Percentiles rank a stretch among this genome's conserved stretches.
phyloP scores from a whole-genome alignment of 2,329 filamentous ascomycete species.

The Nemania sp. region DNA sequence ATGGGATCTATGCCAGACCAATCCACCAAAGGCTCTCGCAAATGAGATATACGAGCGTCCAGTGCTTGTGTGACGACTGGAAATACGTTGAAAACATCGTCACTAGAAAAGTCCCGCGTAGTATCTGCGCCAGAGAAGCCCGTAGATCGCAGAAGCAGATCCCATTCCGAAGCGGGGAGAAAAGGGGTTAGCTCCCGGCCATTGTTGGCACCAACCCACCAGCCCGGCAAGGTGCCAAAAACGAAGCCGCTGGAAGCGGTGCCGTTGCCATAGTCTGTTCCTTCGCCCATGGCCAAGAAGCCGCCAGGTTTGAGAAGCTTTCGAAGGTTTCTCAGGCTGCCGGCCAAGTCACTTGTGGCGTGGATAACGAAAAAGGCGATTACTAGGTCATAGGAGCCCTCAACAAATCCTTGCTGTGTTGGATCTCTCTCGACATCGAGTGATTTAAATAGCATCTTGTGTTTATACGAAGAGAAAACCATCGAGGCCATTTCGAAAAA shows the following conservation, averaged over 20 bases:
- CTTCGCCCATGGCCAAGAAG: constrained; percentile 11
- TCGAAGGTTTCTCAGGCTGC: constrained; percentile 23
- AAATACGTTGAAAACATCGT: background rate
- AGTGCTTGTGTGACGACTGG: background rate
- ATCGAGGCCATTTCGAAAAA: constrained; percentile 2
- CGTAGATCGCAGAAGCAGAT: constrained; percentile 25
- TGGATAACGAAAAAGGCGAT: constrained; percentile 31
- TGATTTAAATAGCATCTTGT: constrained; percentile 4
- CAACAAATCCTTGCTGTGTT: constrained; percentile 23
- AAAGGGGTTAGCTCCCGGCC: constrained; percentile 30
- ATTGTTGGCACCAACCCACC: constrained; percentile 41
- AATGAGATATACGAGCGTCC: background rate
- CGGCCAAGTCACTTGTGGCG: constrained; percentile 23
- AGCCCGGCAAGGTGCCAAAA: constrained; percentile 41
- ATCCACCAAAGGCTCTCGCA: background rate
- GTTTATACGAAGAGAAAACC: background rate
- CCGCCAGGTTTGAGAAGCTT: constrained; percentile 28
- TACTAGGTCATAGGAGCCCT: constrained; percentile 28
- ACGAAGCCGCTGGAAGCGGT: background rate
- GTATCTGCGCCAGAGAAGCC: constrained; percentile 21
- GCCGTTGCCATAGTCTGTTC: background rate
- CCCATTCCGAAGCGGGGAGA: constrained; percentile 30
- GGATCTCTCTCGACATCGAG: constrained; percentile 8
- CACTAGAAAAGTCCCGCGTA: background rate
- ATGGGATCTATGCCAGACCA: background rate